Base-by-base conservation (phyloP, 352 stramenopile species). In the Lagenidium giganteum region DNA sequence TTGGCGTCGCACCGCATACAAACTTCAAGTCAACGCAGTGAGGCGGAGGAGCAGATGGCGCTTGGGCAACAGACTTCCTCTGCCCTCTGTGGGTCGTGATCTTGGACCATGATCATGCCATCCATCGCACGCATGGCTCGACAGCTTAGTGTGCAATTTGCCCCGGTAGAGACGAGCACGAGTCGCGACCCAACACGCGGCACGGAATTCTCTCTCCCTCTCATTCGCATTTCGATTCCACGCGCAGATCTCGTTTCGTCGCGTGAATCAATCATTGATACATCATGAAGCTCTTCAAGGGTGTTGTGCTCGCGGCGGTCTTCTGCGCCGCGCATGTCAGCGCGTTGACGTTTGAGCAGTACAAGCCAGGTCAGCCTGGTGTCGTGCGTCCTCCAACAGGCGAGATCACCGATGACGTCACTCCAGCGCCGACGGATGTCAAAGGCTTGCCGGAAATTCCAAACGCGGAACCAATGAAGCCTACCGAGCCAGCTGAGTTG, bases 301-400 rank as follows among this genome's bases (percentile, higher is more conserved):
- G 48, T 50, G 61, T 87, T 24, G 57, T 87, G 25, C 38, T 87
- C 41, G 71, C 61, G 38, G 70, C 71, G 38, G 69, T 76, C 32
- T 23, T 84, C 8, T 83, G 67, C 50, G 64, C 38, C 25, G 62
- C 74, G 18, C 53, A 79, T 22, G 63, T 79, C 13, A 64, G 73
- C 43, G 74, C 74, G 47, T 59, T 83, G 42, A 62, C 67, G 51
- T 87, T 87, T 22, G 51, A 60, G 26, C 37, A 54, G 35, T 47
- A 47, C 50, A 22, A 47, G 40, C 36, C 42, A 6, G 24, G 32
- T 27, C 33, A 13, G 37, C 43, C 22, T 14, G 28, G 1, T 13
- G 24, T 32, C 22, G 43, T 60, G 9, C 39, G 41, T 31, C 51
- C 46, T 28, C 43, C 25, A 18, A 47, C 22, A 11, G 44, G 55